phyloP scores from a whole-genome alignment of 768 basidiomycete genomes.

The Suillus alpinus region DNA sequence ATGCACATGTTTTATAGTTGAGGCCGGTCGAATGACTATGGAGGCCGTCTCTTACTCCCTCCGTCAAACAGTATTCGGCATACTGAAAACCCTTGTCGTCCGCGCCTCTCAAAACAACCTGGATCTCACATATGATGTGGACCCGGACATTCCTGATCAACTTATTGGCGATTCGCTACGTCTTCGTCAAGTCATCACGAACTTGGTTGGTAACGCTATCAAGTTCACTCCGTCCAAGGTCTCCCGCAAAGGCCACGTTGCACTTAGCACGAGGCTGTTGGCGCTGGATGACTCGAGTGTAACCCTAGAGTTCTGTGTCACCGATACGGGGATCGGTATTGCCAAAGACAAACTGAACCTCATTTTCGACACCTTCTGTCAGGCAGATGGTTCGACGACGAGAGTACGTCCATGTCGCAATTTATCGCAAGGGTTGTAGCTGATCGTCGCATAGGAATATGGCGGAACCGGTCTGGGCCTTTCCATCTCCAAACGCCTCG shows the following conservation, averaged over 20 bases:
- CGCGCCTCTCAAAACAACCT: constrained; percentile 96
- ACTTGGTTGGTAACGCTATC: constrained; percentile 93
- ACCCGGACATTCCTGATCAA: constrained; percentile 93
- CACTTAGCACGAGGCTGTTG: constrained; percentile 79
- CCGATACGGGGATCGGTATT: constrained; percentile 98
- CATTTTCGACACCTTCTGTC: constrained; percentile 99
- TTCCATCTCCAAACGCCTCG: constrained; percentile 96
- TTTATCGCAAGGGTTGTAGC: constrained; percentile 6
- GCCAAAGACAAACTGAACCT: constrained; percentile 97
- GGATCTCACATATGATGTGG: constrained; percentile 94
- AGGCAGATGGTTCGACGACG: constrained; percentile 98
- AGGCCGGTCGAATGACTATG: constrained; percentile 99
- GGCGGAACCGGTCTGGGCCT: constrained; percentile 96
- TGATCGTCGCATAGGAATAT: constrained; percentile 63
- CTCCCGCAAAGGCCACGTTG: constrained; percentile 82
- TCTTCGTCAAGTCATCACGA: constrained; percentile 92
- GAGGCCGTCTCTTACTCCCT: constrained; percentile 98
- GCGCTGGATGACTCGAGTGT: constrained; percentile 80
- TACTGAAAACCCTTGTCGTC: constrained; percentile 96
- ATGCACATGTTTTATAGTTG: constrained; percentile 53
- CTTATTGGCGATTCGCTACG: constrained; percentile 95
- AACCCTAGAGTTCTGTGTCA: constrained; percentile 94
- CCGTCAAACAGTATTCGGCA: constrained; percentile 95
- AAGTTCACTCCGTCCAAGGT: constrained; percentile 90
- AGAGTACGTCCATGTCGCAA: constrained; percentile 49